Percentiles rank a stretch among this genome's conserved stretches.
Conservation (phyloP, 2,329 filamentous ascomycete genomes). For the Periglandula ipomoeae region DNA sequence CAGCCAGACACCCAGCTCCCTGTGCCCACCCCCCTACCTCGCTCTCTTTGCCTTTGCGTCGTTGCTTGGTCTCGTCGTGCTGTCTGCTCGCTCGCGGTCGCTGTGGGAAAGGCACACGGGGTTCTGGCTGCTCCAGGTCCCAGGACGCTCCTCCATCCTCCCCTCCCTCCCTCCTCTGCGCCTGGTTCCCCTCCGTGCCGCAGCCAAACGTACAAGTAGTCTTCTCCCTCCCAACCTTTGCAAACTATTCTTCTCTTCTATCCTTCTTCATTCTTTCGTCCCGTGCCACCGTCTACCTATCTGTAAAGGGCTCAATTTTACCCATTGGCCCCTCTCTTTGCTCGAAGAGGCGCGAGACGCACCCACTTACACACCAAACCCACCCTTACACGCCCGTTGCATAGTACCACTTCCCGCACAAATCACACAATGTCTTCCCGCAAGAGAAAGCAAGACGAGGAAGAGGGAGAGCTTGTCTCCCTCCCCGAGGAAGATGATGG, state of each 20-base stretch:
- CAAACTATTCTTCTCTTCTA: neutral
- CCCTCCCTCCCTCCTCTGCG: neutral
- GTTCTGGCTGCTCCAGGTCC: neutral
- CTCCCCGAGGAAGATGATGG: conserved; percentile 42
- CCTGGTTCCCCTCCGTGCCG: conserved; percentile 1
- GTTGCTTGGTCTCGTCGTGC: neutral
- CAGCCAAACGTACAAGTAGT: conserved; percentile 10
- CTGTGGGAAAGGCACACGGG: too few relatives aligned
- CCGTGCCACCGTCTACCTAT: neutral
- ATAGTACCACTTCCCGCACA: neutral
- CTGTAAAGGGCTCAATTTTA: neutral
- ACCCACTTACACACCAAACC: conserved; percentile 6
- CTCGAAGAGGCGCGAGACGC: neutral
- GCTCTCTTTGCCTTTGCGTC: neutral
- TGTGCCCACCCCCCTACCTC: conserved; percentile 3
- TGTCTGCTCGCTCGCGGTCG: too few relatives aligned
- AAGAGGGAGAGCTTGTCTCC: conserved; percentile 45
- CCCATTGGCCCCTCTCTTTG: conserved; percentile 1
- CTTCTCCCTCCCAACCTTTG: conserved; percentile 7
- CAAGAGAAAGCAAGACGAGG: conserved; percentile 52
- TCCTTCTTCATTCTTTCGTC: neutral
- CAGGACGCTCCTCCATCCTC: neutral
- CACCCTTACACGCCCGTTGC: neutral
- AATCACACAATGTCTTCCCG: conserved; percentile 36
- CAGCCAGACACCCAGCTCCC: neutral